phyloP scores from a whole-genome alignment of 495 filamentous ascomycete genomes.

The Hyaloscypha hepaticicola region DNA sequence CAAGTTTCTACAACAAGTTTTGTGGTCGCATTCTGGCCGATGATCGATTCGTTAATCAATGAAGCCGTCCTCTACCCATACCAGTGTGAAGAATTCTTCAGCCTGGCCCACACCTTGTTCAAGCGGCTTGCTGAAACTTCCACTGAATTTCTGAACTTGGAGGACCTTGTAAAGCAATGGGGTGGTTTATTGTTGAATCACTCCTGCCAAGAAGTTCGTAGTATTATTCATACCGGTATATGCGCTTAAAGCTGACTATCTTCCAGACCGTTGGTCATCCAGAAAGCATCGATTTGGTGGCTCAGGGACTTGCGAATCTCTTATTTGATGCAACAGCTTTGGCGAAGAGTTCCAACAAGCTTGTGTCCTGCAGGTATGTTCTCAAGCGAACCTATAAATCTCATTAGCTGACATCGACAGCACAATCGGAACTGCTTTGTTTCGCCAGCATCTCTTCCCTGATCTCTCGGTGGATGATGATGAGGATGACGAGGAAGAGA shows the following conservation, averaged over 20 bases:
- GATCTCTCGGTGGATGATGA: conserved; percentile 43
- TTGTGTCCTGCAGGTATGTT: conserved; percentile 46
- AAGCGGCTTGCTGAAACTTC: conserved; percentile 51
- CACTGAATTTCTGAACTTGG: conserved; percentile 50
- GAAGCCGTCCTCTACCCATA: conserved; percentile 36
- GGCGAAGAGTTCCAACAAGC: conserved; percentile 42
- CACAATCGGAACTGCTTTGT: conserved; percentile 56
- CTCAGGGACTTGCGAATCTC: conserved; percentile 47
- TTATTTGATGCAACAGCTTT: conserved; percentile 48
- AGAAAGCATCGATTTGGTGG: conserved; percentile 47
- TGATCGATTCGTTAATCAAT: conserved; percentile 43
- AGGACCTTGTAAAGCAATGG: conserved; percentile 51
- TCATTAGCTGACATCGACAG: conserved; percentile 28
- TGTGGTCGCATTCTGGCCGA: conserved; percentile 47
- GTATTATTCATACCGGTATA: neutral
- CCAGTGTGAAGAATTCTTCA: conserved; percentile 46
- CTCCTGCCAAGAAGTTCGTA: conserved; percentile 31
- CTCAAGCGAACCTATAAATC: neutral
- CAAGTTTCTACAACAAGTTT: conserved; percentile 37
- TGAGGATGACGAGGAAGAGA: conserved; percentile 20
- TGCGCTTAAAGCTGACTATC: neutral
- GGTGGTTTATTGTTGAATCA: conserved; percentile 54
- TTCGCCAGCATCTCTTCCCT: conserved; percentile 70
- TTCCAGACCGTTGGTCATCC: conserved; percentile 49
- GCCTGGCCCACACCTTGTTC: conserved; percentile 50